A percentile compares a stretch with the other conserved stretches of the same genome.
Evolutionary conservation across 2,329 filamentous ascomycete genomes (phyloP).

Genomic region (Stagonosporopsis vannaccii): DNA sequence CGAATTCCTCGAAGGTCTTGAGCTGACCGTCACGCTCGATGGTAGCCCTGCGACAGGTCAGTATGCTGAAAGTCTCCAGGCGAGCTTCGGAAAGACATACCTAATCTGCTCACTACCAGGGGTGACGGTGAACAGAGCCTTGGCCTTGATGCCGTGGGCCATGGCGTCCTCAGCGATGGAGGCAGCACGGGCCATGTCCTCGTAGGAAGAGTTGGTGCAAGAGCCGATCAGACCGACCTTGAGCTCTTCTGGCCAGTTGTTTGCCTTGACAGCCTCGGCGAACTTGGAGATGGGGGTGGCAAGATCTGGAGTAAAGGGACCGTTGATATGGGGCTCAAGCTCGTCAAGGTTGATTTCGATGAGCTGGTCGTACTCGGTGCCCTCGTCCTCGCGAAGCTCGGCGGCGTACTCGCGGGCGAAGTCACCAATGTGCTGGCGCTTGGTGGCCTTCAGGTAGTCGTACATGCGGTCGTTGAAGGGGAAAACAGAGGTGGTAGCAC

Average conservation of each 20-base stretch:
- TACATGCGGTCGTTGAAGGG: slow-evolving; percentile 98
- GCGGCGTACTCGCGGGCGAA: slow-evolving; percentile 84
- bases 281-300: slow-evolving; percentile 98
- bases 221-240: slow-evolving; percentile 97
- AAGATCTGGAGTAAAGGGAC: slow-evolving; percentile 97
- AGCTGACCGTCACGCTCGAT: slow-evolving; percentile 88
- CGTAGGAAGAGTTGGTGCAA: slow-evolving; percentile 91
- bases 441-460: slow-evolving; percentile 91
- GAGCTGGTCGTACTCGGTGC: slow-evolving; percentile 92
- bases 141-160: slow-evolving; percentile 91
- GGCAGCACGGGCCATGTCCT: slow-evolving; percentile 93
- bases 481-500: slow-evolving; percentile 92
- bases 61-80: not conserved
- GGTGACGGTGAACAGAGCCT: slow-evolving; percentile 91
- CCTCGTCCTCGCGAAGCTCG: slow-evolving; percentile 86
- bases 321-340: slow-evolving; percentile 98
- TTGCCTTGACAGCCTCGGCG: slow-evolving; percentile 89
- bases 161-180: slow-evolving; percentile 92
- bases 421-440: slow-evolving; percentile 88
- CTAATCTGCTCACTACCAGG: slow-evolving; percentile 97
- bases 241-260: slow-evolving; percentile 95
- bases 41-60: slow-evolving; percentile 61
- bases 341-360: slow-evolving; percentile 95
- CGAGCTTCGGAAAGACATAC: slow-evolving; percentile 44
- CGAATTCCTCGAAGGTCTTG: slow-evolving; percentile 94